Percentiles rank a stretch among this genome's conserved stretches.
These are phyloP conservation scores for Sclerotinia subarctica DNA, from an alignment of 2,329 filamentous ascomycete species.

Conservation along the genomic window DNA sequence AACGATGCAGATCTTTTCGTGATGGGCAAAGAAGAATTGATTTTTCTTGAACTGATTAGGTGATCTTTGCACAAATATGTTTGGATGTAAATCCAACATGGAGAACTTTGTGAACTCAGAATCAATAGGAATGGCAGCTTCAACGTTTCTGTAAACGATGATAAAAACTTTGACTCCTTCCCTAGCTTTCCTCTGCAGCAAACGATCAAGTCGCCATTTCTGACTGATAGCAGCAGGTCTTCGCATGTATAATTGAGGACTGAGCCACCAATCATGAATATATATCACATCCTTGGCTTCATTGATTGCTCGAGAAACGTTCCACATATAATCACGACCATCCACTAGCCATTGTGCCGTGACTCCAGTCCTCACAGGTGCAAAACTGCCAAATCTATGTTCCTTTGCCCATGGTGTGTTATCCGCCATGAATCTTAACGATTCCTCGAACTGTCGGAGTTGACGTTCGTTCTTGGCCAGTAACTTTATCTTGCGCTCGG, in stretches of 20 bases:
- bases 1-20: conserved; percentile 96
- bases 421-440: conserved; percentile 79
- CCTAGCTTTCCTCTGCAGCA: conserved; percentile 88
- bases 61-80: conserved; percentile 92
- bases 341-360: conserved; percentile 97
- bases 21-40: conserved; percentile 98
- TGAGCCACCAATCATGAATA: conserved; percentile 99
- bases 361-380: conserved; percentile 79
- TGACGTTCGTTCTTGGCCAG: conserved; percentile 88
- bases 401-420: conserved; percentile 78
- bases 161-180: conserved; percentile 98
- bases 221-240: conserved; percentile 93
- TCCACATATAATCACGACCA: conserved; percentile 98
- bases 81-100: conserved; percentile 88
- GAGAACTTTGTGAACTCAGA: conserved; percentile 98
- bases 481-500: conserved; percentile 87
- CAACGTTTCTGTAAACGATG: conserved; percentile 96
- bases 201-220: conserved; percentile 91
- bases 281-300: conserved; percentile 98
- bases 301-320: conserved; percentile 91
- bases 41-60: conserved; percentile 98
- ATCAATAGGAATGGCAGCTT: conserved; percentile 94
- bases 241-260: conserved; percentile 91
- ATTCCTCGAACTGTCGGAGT: conserved; percentile 89
- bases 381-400: conserved; percentile 91